phyloP scores from a whole-genome alignment of 352 stramenopile species.

The Phytophthora syringae region DNA sequence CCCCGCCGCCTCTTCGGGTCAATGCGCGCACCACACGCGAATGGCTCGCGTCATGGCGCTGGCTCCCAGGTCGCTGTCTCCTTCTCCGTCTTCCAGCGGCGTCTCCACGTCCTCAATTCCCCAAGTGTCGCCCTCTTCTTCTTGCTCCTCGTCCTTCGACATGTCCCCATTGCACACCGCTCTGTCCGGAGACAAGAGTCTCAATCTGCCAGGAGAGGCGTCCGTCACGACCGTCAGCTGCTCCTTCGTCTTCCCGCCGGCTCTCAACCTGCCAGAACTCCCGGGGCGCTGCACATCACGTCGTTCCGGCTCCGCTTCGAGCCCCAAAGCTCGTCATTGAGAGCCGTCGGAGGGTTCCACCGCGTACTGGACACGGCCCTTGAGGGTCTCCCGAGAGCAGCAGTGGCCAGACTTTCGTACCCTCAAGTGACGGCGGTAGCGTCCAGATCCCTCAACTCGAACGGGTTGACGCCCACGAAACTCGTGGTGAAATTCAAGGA shows the following conservation, averaged over 20 bases:
- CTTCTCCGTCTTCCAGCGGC: conserved; percentile 1
- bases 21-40: conserved; percentile 81
- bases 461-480: conserved; percentile 43
- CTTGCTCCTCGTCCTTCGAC: conserved; percentile 36
- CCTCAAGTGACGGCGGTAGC: conserved; percentile 49
- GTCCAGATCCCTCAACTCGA: conserved; percentile 35
- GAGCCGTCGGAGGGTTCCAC: conserved; percentile 53
- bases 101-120: conserved; percentile 6
- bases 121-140: conserved; percentile 23
- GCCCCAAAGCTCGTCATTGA: conserved; percentile 52
- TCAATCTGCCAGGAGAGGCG: conserved; percentile 48
- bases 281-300: conserved; percentile 66
- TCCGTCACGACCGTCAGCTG: conserved; percentile 47
- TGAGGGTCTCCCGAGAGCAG: conserved; percentile 62
- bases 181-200: conserved; percentile 11
- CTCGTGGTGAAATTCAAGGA: conserved; percentile 87
- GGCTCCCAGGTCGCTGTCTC: conserved; percentile 53
- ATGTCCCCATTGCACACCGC: conserved; percentile 17
- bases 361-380: conserved; percentile 68
- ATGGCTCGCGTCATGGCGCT: conserved; percentile 85
- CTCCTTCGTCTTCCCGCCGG: conserved; percentile 62
- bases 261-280: conserved; percentile 52
- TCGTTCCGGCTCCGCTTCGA: conserved; percentile 80
- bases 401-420: conserved; percentile 75
- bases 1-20: conserved; percentile 39